A percentile compares a stretch with the other conserved stretches of the same genome.
These are phyloP conservation scores for Cinnamomum micranthum DNA, from an alignment of 164 flowering plant genomes.

Conservation along the genomic window DNA sequence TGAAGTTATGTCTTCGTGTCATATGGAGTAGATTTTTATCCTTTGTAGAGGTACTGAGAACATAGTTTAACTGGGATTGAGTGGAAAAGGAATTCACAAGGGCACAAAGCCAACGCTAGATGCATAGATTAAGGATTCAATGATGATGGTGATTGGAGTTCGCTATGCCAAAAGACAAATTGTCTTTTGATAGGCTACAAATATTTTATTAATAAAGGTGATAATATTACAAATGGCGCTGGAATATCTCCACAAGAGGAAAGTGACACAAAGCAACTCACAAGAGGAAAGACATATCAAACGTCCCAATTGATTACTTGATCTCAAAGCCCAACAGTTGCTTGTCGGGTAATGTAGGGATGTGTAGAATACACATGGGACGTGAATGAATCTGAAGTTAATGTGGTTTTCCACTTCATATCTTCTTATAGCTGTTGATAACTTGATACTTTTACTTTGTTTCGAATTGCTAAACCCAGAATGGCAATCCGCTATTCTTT, in stretches of 20 bases:
- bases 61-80: no score
- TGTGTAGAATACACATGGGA: background rate
- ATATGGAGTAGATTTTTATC: background rate
- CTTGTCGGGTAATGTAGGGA: no score
- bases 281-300: background rate
- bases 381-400: background rate
- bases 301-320: no score
- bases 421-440: background rate
- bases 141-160: background rate
- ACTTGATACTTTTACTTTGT: background rate
- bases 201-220: no score
- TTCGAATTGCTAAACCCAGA: background rate
- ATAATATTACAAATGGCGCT: no score
- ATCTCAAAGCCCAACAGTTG: no score
- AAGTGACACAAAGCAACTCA: no score
- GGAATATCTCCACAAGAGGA: no score
- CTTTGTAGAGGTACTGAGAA: no score
- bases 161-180: no score
- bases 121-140: no score
- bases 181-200: no score
- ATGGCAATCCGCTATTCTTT: background rate
- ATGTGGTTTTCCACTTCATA: background rate
- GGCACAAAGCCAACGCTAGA: background rate
- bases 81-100: background rate
- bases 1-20: background rate